Base-by-base conservation (phyloP, 306 rosid genomes). In the Casuarina equisetifolia region DNA sequence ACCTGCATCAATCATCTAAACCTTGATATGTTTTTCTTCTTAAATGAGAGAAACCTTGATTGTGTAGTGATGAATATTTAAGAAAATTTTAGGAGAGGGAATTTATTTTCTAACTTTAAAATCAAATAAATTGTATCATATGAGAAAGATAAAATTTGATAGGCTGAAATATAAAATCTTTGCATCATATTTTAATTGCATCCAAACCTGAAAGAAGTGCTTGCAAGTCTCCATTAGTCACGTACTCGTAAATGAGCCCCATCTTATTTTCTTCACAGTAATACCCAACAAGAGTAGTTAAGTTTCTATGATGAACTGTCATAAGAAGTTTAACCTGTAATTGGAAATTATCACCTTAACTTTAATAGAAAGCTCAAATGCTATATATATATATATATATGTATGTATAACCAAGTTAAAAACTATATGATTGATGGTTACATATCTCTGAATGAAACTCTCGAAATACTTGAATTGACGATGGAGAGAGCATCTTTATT, bases 371-470 rank as follows among this genome's bases (percentile, higher is more conserved):
- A 25, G 32, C 32, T 25, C 1, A 25, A 25, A 25, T 25, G 1
- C 32, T 1, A 25, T 0, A 25, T 25, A 25, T 25, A 25, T 25
- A 25, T 25, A 0, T 62, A 0, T 32, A 35, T 3, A 40, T 15
- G 16, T 3, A 3, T 38, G 44, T 53, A 16, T 6, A 57, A 2
- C 54, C 20, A 68, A 4, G 8, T 53, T 1, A 6, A 8, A 53
- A 17, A 8, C 3, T 53, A 57, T 8, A 9, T 1, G 64, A 52
- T 3, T 13, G 11, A 68, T 43, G 61, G 51, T 4, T 4, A 79
- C 86, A 11, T 86, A 79, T 92, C 89, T 90, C 92, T 63, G 89
- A 84, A n/a, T 78, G 78, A 81, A 85, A 90, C 72, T 88, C 86
- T 13, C 82, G 78, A 75, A 80, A 76, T 7, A 92, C 88, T 51